Evolutionary conservation across 1,139 yeast genomes (phyloP), one percentile per base, ranked within the genome.

Genomic region (Nakaseomyces nivariensis): DNA sequence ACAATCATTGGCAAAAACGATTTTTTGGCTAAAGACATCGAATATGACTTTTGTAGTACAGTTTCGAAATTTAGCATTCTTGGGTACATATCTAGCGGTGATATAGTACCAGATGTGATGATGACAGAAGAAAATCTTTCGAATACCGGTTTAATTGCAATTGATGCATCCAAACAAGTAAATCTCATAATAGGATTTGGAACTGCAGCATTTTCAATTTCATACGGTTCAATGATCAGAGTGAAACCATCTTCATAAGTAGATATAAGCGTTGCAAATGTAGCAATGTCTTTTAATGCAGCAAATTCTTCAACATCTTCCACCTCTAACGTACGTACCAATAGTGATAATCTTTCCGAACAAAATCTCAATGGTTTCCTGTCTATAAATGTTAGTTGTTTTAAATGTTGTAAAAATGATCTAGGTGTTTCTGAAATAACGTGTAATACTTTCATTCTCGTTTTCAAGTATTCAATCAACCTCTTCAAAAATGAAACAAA

Each of bases 61-160:
- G 98, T 92, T 51, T 88, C 90, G 67, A 94, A 92, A 63, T 90
- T 85, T 55, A 92, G 74, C 98, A 92, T 92, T 61, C 88, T 83
- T 5, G 99, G 99, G 64, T 92, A 92, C 99, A 92, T 92, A 63
- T 94, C 98, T 66, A 92, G 77, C 0, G 99, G 99, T 0, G 98
- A 92, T 45, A 92, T 90, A 11, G 99, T 92, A 59, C 99, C 99
- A 1, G 96, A 87, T 0, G 99, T 92, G 54, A 92, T 92, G 53
- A 92, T 85, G 11, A 92, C 96, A 0, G 97, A 85, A n/a, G 88
- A 82, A 63, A 92, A 92, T 54, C 92, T 75, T 48, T 92, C 97
- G 72, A 92, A 92, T 0, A 92, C 92, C 0, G 99, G 98, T 64
- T 89, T 92, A 57, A 92, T 92, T 3, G 98, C 98, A 58, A 94